phyloP scores from a whole-genome alignment of 768 basidiomycete genomes.

The Pisolithus microcarpus region DNA sequence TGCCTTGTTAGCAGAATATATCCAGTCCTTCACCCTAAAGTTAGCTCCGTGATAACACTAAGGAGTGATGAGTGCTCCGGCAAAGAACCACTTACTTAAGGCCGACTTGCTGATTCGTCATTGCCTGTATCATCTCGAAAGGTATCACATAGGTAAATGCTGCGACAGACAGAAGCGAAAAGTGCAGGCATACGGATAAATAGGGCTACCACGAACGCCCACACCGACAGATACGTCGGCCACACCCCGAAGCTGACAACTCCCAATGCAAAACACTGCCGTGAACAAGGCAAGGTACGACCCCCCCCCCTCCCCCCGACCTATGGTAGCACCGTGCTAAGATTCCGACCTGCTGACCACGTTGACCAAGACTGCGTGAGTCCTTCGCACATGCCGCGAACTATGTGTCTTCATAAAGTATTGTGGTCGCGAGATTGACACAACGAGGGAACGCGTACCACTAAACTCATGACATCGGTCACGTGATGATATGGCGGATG shows the following conservation, averaged over 20 bases:
- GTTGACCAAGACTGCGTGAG: no score
- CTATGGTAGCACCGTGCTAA: no score
- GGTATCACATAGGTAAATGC: constrained; percentile 42
- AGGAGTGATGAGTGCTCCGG: background rate
- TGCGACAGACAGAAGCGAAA: constrained; percentile 6
- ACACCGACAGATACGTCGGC: constrained; percentile 68
- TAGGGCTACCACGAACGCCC: constrained; percentile 59
- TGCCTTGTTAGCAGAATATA: background rate
- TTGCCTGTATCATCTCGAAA: constrained; percentile 56
- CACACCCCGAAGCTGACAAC: constrained; percentile 65
- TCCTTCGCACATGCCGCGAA: no score
- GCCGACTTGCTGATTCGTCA: constrained; percentile 75
- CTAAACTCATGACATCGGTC: no score
- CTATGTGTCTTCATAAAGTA: no score
- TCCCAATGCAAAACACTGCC: constrained; percentile 67
- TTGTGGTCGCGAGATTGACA: no score
- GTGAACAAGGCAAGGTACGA: constrained; percentile 72
- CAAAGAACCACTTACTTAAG: constrained; percentile 33
- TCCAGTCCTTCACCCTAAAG: constrained; percentile 46
- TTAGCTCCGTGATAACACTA: constrained; percentile 70
- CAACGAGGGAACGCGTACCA: no score
- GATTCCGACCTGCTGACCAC: no score
- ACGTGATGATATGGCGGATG: no score
- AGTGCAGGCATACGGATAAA: constrained; percentile 29
- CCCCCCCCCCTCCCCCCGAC: no score